Evolutionary conservation across 495 filamentous ascomycete species (phyloP).

Genomic region (Glonium stellatum): DNA sequence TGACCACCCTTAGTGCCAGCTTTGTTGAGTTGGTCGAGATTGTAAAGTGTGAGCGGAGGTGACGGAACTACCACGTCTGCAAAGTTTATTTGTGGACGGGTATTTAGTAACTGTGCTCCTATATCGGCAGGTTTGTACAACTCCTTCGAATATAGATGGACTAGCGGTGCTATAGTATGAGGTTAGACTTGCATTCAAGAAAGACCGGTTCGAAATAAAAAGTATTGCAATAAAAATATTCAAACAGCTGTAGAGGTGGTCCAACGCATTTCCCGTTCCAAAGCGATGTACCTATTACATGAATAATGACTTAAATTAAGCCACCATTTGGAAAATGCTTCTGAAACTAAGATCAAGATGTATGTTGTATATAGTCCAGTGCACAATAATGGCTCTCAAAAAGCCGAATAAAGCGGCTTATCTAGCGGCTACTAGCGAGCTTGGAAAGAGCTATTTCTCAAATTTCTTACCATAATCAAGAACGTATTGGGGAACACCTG

Average conservation of each 20-base stretch:
- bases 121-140: conserved; percentile 54
- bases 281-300: no score
- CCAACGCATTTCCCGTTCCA: no score
- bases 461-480: conserved; percentile 20
- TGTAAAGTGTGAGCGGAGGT: conserved; percentile 38
- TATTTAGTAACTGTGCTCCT: conserved; percentile 48
- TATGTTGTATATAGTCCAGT: no score
- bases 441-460: neutral
- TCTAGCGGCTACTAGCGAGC: no score
- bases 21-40: conserved; percentile 49
- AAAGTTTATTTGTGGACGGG: conserved; percentile 48
- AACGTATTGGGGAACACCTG: conserved; percentile 17
- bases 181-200: neutral
- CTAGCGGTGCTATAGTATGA: conserved; percentile 27
- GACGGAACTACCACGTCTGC: conserved; percentile 37
- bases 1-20: conserved; percentile 35
- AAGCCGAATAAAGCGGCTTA: no score
- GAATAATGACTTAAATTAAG: no score
- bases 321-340: no score
- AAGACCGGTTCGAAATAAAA: neutral
- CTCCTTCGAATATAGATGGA: conserved; percentile 48
- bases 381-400: no score
- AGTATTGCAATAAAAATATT: no score
- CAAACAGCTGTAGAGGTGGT: no score
- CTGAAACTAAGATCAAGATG: no score